Conservation (phyloP, 495 filamentous ascomycete genomes). For the Tricharina praecox region DNA sequence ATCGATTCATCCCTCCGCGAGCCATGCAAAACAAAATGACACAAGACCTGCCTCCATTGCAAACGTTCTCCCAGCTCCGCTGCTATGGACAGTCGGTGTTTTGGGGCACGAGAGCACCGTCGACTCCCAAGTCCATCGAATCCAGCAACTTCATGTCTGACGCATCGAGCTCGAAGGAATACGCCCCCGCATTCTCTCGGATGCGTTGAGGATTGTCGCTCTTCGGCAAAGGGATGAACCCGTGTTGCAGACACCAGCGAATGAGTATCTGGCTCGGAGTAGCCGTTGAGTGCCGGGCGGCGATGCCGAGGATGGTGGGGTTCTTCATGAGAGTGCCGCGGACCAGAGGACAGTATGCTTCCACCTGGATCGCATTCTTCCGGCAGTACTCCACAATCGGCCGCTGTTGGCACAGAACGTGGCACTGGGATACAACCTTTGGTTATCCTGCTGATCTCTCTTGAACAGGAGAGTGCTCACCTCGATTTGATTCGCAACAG, state of each 20-base stretch:
- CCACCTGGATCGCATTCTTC: slow-evolving; percentile 47
- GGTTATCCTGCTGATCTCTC: too few species aligned
- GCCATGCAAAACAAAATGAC: too few species aligned
- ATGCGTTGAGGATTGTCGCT: slow-evolving; percentile 34
- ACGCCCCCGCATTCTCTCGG: slow-evolving; percentile 34
- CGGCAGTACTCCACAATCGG: slow-evolving; percentile 65
- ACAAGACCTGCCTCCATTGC: too few species aligned
- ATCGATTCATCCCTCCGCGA: too few species aligned
- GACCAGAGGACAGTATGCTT: slow-evolving; percentile 40
- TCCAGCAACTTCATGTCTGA: slow-evolving; percentile 33
- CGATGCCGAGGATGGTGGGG: slow-evolving; percentile 22
- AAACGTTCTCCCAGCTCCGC: too few species aligned
- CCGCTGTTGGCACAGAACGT: slow-evolving; percentile 65
- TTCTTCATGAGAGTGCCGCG: slow-evolving; percentile 22
- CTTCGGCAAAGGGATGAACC: slow-evolving; percentile 37
- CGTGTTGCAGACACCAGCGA: slow-evolving; percentile 33
- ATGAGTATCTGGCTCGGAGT: slow-evolving; percentile 32
- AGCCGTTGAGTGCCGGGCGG: slow-evolving; percentile 25
- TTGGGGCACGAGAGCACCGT: slow-evolving; percentile 7
- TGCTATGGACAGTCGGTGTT: slow-evolving; percentile 4
- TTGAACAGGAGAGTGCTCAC: too few species aligned
- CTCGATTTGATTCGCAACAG: slow-evolving; percentile 68
- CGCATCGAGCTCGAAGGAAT: slow-evolving; percentile 30
- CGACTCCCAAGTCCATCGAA: slow-evolving; percentile 25
- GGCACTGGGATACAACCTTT: too few species aligned